Conservation (phyloP, 2,329 filamentous ascomycete genomes). For the Drechslerella stenobrocha region DNA sequence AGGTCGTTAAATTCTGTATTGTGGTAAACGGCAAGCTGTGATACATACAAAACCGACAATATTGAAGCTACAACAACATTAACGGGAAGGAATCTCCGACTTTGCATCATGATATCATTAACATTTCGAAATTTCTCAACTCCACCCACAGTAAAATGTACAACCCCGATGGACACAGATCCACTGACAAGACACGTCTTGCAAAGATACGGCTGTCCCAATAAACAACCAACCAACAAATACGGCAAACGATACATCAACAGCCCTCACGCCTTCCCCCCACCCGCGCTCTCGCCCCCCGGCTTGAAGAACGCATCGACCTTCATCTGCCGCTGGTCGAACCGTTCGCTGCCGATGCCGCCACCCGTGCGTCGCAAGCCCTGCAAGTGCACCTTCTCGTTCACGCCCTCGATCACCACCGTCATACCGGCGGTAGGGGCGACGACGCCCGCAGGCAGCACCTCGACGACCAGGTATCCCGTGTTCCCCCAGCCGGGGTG, state of each 20-base stretch:
- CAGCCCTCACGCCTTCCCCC: background rate
- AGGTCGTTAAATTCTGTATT: too few species aligned
- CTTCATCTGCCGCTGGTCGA: conserved; percentile 74
- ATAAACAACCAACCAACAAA: too few species aligned
- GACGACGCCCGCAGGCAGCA: conserved; percentile 50
- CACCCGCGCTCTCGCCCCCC: conserved; percentile 53
- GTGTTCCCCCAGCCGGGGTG: conserved; percentile 66
- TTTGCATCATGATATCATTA: too few species aligned
- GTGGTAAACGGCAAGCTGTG: too few species aligned
- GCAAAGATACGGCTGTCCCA: too few species aligned
- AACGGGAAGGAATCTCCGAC: too few species aligned
- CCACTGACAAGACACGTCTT: too few species aligned
- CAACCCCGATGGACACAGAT: too few species aligned
- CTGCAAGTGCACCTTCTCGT: conserved; percentile 71
- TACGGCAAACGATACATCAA: background rate
- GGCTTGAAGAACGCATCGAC: conserved; percentile 75
- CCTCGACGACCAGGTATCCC: conserved; percentile 63
- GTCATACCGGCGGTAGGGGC: conserved; percentile 23
- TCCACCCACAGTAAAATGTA: too few species aligned
- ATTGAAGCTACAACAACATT: too few species aligned
- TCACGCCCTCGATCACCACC: conserved; percentile 65
- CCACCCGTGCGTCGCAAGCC: conserved; percentile 77
- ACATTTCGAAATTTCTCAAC: too few species aligned
- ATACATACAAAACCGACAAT: too few species aligned
- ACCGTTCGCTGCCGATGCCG: conserved; percentile 75